Evolutionary conservation across 345 rosid genomes (phyloP), one percentile per base, ranked within the genome.

Genomic region (Bruguiera sexangula): DNA sequence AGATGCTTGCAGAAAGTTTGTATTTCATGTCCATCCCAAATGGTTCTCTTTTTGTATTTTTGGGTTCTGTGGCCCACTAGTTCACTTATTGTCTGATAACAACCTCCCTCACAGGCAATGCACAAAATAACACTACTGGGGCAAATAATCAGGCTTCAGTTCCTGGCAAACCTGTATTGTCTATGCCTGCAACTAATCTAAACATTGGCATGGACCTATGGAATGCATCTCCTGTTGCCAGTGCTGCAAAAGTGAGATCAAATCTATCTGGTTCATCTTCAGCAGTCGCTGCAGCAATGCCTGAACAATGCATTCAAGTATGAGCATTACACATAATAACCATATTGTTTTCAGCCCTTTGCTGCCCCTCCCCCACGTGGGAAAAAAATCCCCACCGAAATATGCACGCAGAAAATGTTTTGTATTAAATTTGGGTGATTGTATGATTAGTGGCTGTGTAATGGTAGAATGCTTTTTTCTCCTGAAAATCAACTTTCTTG

Each of bases 121-220:
- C 87, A 15, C 89, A 83, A 72, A 85, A 80, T 74, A 82, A 74
- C 77, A 67, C 82, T 11, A 62, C 80, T 43, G 87, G 82, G 62
- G 81, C 83, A 57, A 71, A 73, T 63, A 65, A 75, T 62, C 86
- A 85, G 62, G 77, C 65, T 68, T 75, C 91, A 22, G 79, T 83
- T 62, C 79, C 90, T 3, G 89, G 89, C 75, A 89, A 86, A 78
- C 90, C 96, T 60, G 79, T 82, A 16, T 85, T 46, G 11, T 69
- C 89, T 18, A 43, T 71, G 71, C 92, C 96, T 3, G 91, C 79
- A 53, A 87, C 97, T 77, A 87, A 85, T 81, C 83, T 92, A 71
- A 92, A 92, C 73, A 90, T 92, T 5, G 99, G 96, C 67, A 92
- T 95, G 92, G 98, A 90, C 77, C 80, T 90, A 60, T 95, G 99